Evolutionary conservation across 257 asterid species (phyloP), one percentile per base, ranked within the genome.

Genomic region (Gentiana dahurica): DNA sequence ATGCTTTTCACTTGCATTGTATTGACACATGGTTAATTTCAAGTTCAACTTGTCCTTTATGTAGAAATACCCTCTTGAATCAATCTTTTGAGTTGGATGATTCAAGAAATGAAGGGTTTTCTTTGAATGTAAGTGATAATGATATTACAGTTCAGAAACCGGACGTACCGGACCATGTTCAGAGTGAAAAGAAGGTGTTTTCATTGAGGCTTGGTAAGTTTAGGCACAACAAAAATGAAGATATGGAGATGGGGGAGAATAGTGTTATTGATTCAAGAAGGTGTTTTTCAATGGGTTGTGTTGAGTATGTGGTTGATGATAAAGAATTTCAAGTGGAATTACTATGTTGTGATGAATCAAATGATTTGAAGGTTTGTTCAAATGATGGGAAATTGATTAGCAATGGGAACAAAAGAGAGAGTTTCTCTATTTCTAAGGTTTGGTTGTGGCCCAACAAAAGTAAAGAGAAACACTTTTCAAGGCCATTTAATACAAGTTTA

Each of bases 361-460:
- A 24, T 24, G 24, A 24, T 24, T 24, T 24, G 24, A 78, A 85
- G 55, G 64, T 49, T 67, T 45, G 57, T 70, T 44, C 75, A 36
- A 54, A 60, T 67, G 76, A 70, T 57, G 90, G 78, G 63, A 92
- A 92, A 85, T 88, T 54, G 63, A 80, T 91, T 66, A 79, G 72
- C 71, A 24, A 24, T 24, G 24, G 24, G 24, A 66, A 74, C 78
- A 89, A 77, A 80, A 89, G 93, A 65, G 99, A 92, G 63, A 92
- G 99, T 78, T 88, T 88, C 74, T 88, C 97, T 63, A 86, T 88
- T 72, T 92, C 98, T 65, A 92, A 92, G 81, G 87, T 85, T 9
- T 92, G 98, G 98, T 54, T 79, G 38, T 92, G 98, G 97, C 80
- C 97, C 74, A 92, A 81, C 77, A 83, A 85, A 72, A 87, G 82